Base-by-base conservation (phyloP, 1,284 basidiomycete species). In the Porodaedalea pini region DNA sequence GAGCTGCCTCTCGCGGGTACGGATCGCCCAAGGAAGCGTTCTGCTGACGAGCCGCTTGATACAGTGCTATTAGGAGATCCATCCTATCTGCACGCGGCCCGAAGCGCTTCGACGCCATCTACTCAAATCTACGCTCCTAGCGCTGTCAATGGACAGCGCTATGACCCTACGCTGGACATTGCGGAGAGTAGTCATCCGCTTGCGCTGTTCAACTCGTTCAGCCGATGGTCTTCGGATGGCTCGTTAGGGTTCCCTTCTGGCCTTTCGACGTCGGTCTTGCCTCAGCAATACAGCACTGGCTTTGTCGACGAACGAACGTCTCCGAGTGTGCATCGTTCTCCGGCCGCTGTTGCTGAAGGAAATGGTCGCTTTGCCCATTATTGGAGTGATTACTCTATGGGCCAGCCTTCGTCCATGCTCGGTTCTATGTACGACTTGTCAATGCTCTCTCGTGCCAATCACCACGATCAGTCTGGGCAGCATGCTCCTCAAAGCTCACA, bases 261-360 rank as follows among this genome's bases (percentile, higher is more conserved):
- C 39, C 64, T 86, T 51, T 81, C 83, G 43, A 86, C 85, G 21
- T 82, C 82, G 1, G 82, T 83, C 40, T 73, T 86, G 45, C 83
- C 85, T 0, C 86, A 86, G 62, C 73, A 84, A 64, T 89, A 87
- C 66, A 86, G 83, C 69, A 86, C 84, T 2, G 85, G 85, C 0
- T 71, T 87, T 51, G 71, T 79, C 3, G 82, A 83, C 62, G 59
- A 62, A 41, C 61, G 62, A 29, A 51, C 47, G 56, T 60, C 53
- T 49, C 57, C 58, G 47, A 58, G 55, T 52, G 41, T 64, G 44
- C 52, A 64, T 63, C 32, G 25, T 54, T 19, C 56, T 54, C 0
- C 52, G 23, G 21, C 48, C 17, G 56, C 62, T 62, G 31, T 54
- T 60, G 17, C 51, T 58, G 64, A 56, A 48, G 67, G 59, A 58